A percentile compares a stretch with the other conserved stretches of the same genome.
Evolutionary conservation across 2,329 filamentous ascomycete genomes (phyloP).

Genomic region (Fusarium acutatum): DNA sequence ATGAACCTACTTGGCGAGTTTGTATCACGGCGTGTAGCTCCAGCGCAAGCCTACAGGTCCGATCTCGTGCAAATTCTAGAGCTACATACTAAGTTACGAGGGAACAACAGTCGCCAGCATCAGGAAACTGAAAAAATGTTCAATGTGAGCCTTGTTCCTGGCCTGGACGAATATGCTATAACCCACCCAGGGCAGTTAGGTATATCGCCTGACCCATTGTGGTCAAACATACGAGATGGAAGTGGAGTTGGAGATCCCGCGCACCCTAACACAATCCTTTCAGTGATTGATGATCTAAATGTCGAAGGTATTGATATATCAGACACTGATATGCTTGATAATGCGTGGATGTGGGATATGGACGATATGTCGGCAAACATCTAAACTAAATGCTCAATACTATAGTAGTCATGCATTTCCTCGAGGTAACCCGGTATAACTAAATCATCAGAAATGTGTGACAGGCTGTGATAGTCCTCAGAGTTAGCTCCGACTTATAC

Average conservation of each 20-base stretch:
- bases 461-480: neutral
- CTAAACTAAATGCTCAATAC: neutral
- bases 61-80: conserved; percentile 28
- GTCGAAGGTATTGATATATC: neutral
- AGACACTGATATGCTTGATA: conserved; percentile 16
- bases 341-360: conserved; percentile 28
- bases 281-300: conserved; percentile 28
- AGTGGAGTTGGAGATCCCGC: neutral
- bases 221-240: conserved; percentile 16
- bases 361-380: neutral
- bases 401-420: neutral
- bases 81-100: conserved; percentile 23
- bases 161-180: conserved; percentile 15
- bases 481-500: neutral
- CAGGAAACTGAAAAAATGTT: neutral
- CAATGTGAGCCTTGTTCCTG: neutral
- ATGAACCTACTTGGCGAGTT: conserved; percentile 27
- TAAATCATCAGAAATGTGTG: neutral
- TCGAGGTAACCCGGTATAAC: neutral
- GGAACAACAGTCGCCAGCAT: neutral
- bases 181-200: neutral
- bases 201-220: conserved; percentile 26
- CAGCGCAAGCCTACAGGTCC: conserved; percentile 26
- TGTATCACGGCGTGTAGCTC: conserved; percentile 26
- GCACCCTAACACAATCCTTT: conserved; percentile 20